These are phyloP conservation scores for Barnettozyma sucrosica DNA, from an alignment of 805 yeast genomes.

Conservation along the genomic window DNA sequence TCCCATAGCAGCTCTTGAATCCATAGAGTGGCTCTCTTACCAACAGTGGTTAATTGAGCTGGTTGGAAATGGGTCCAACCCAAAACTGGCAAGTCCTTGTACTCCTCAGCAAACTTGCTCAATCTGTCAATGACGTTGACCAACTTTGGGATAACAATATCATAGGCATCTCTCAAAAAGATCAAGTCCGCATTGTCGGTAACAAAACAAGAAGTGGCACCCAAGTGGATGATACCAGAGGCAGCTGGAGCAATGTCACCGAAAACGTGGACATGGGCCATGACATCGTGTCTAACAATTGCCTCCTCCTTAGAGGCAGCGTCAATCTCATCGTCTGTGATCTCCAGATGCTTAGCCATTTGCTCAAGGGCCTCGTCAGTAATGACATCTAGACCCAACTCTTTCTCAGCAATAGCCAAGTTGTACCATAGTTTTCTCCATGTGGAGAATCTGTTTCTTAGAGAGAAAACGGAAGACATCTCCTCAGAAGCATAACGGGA, in stretches of 20 bases:
- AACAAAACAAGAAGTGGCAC: slow-evolving; percentile 97
- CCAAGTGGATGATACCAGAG: slow-evolving; percentile 95
- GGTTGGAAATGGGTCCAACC: slow-evolving; percentile 99
- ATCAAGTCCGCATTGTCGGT: slow-evolving; percentile 98
- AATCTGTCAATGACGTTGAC: slow-evolving; percentile 93
- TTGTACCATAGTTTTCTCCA: slow-evolving; percentile 98
- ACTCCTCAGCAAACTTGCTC: slow-evolving; percentile 77
- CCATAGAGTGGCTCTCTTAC: slow-evolving; percentile 97
- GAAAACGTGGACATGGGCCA: slow-evolving; percentile 97
- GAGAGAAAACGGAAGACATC: slow-evolving; percentile 89
- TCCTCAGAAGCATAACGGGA: slow-evolving; percentile 97
- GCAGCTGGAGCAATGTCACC: slow-evolving; percentile 93
- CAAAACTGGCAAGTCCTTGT: slow-evolving; percentile 93
- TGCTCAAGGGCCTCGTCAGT: slow-evolving; percentile 88
- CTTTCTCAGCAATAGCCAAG: slow-evolving; percentile 92
- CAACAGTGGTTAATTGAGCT: slow-evolving; percentile 97
- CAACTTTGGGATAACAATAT: slow-evolving; percentile 85
- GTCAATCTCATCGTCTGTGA: slow-evolving; percentile 89
- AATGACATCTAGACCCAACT: slow-evolving; percentile 78
- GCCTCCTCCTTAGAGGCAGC: slow-evolving; percentile 92
- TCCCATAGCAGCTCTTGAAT: slow-evolving; percentile 97
- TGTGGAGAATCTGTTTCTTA: slow-evolving; percentile 91
- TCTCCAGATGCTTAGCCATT: slow-evolving; percentile 69
- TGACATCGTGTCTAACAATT: slow-evolving; percentile 96
- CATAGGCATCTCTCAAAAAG: slow-evolving; percentile 93